Base-by-base conservation (phyloP, 2,329 filamentous ascomycete genomes). In the Xylariaceae sp. region DNA sequence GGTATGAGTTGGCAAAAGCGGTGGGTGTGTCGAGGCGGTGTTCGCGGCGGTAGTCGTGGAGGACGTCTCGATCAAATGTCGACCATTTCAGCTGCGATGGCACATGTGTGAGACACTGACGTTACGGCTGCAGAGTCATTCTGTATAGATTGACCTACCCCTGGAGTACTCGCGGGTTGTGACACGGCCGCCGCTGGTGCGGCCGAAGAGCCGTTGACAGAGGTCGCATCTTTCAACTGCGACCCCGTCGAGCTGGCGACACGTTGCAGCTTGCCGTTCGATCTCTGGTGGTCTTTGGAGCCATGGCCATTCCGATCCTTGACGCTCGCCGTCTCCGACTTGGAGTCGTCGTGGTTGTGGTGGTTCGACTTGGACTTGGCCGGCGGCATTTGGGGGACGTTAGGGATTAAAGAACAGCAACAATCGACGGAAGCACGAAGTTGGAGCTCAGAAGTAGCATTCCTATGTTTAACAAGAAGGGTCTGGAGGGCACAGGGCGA, bases 41-140 rank as follows among this genome's bases (percentile, higher is more conserved):
- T 44, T 82, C 72, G 53, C 82, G 75, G 43, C 83, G 77, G 66
- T 92, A 92, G 44, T 72, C 69, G 53, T 89, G 81, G 31, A 92
- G 75, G 30, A 83, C 65, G 31, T 75, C 63, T 39, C 77, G 65
- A 19, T 84, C 76, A 49, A 85, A 80, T 3, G 73, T 71, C 13
- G 72, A 62, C 83, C 83, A 89, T 53, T 80, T 65, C 19, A 77
- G 59, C 74, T 77, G 42, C 26, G 25, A 12, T 21, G 18, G 16
- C 24, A n/a, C 24, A 15, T 26, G 37, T 31, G 33, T 40, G 36
- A 39, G 29, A 38, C 29, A 36, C 28, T 24, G 25, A 21, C 3
- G 22, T 31, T 19, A 12, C 9, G 30, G 29, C n/a, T 18, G 27
- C 24, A 23, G 31, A 19, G 15, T n/a, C n/a, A n/a, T n/a, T n/a